Percentiles rank a stretch among this genome's conserved stretches.
phyloP scores from a whole-genome alignment of 371 early-diverging fungal species.

The Mortierella sp. region DNA sequence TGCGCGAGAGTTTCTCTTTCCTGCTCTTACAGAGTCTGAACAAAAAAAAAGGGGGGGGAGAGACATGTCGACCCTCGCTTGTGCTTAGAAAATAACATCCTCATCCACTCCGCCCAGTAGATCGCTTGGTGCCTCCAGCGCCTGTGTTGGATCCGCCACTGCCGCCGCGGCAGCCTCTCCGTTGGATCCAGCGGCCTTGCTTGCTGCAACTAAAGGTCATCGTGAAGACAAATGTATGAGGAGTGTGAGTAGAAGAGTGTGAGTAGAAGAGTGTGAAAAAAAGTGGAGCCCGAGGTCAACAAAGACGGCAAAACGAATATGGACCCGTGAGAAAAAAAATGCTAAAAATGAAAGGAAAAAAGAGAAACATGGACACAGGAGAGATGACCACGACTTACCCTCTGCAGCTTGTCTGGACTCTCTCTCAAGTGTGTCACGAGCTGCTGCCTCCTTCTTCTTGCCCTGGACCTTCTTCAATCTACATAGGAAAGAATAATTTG shows the following conservation, averaged over 20 bases:
- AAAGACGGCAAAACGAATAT: not conserved
- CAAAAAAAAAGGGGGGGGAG: not conserved
- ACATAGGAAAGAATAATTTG: slow-evolving; percentile 11
- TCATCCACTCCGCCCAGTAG: slow-evolving; percentile 65
- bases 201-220: slow-evolving; percentile 4
- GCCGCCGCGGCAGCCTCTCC: not conserved
- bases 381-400: slow-evolving; percentile 13
- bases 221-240: not conserved
- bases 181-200: slow-evolving; percentile 12
- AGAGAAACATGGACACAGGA: not conserved
- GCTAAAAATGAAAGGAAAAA: not conserved
- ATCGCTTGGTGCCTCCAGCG: slow-evolving; percentile 33
- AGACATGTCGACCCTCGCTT: not conserved
- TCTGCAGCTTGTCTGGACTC: slow-evolving; percentile 52
- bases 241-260: not conserved
- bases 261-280: too few species aligned
- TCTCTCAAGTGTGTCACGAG: slow-evolving; percentile 58
- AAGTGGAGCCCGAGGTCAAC: slow-evolving; percentile 8
- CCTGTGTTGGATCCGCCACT: slow-evolving; percentile 24
- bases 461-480: slow-evolving; percentile 98
- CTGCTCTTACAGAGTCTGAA: not conserved
- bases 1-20: not conserved
- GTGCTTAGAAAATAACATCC: slow-evolving; percentile 69
- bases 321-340: slow-evolving; percentile 5
- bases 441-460: slow-evolving; percentile 92